Evolutionary conservation across 106 monocot species (phyloP), one percentile per base, ranked within the genome.

Genomic region (Hemerocallis citrina): DNA sequence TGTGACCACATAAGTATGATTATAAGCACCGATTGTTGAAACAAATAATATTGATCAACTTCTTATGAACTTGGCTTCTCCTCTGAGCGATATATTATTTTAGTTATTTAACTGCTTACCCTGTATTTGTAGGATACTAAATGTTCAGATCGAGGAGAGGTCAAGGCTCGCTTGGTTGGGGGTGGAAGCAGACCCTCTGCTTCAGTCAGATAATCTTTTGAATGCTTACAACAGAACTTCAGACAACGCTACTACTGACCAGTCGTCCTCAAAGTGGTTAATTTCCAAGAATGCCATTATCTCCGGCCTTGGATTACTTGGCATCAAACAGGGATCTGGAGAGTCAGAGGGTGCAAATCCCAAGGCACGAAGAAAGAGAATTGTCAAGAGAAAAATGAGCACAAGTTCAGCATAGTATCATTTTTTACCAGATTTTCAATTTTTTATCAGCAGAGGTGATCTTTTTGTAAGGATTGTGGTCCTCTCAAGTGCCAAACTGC

Each of bases 101-200:
- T 20, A 39, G 4, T 10, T 61, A 13, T 10, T 44, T 50, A 13
- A 41, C 16, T 32, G 1, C 29, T 38, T 47, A 41, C 35, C 43
- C 15, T 54, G 11, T 44, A 20, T 7, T 29, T 70, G 62, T 78
- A 93, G 92, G 72, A 34, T 88, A 24, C 57, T 85, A 71, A 98
- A 98, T 67, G 67, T 78, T 70, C 58, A 77, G 31, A 42, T 85
- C 47, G 92, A 88, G 15, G 92, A 98, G 66, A 75, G 70, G 59
- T 92, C 98, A 0, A 84, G 87, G 57, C 84, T 76, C 51, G 88
- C 85, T 62, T 92, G 81, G 91, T 72, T 98, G 13, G 98, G 98
- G 22, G 68, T 92, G 33, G 84, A 88, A 74, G 76, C 80, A 16
- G 85, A 98, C 70, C 88, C 88, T 32, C 70, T 92, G 36, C 28